These are phyloP conservation scores for Populus hybrid DNA, from an alignment of 441 rosid genomes.

Conservation along the genomic window DNA sequence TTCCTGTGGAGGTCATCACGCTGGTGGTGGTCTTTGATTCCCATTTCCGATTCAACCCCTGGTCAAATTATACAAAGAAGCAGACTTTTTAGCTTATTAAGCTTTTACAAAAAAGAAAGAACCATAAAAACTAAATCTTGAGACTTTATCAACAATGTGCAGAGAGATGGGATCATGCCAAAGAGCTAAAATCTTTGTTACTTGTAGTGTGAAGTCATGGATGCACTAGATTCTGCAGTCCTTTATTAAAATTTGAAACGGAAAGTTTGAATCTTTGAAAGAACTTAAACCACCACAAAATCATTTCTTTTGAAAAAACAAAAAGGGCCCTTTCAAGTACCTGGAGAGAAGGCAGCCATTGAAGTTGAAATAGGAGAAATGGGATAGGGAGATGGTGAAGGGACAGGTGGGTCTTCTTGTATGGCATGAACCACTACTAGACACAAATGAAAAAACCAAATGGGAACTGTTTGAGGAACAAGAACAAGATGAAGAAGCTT, in stretches of 20 bases:
- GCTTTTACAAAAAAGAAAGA: not conserved
- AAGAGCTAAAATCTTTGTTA: not conserved
- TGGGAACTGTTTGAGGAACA: conserved; percentile 34
- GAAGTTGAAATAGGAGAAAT: conserved; percentile 46
- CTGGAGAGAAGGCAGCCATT: conserved; percentile 66
- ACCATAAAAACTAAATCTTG: conserved; percentile 1
- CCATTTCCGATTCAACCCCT: conserved; percentile 43
- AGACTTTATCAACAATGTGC: not conserved
- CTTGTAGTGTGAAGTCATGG: conserved; percentile 11
- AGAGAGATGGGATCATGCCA: not conserved
- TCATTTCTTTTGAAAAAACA: not conserved
- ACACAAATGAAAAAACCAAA: conserved; percentile 27
- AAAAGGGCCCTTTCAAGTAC: conserved; percentile 23
- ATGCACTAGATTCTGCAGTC: conserved; percentile 21
- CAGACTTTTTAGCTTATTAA: conserved; percentile 4
- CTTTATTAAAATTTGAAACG: conserved; percentile 2
- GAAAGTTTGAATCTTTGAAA: conserved; percentile 11
- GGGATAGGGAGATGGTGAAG: conserved; percentile 26
- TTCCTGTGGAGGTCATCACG: conserved; percentile 47
- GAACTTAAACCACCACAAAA: conserved; percentile 5
- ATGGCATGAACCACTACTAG: conserved; percentile 19
- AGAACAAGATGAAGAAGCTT: conserved; percentile 38
- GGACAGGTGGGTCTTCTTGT: conserved; percentile 25
- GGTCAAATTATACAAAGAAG: conserved; percentile 8
- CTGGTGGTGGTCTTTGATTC: conserved; percentile 40